Conservation (phyloP, 768 basidiomycete species). For the Termitomyces sp. region DNA sequence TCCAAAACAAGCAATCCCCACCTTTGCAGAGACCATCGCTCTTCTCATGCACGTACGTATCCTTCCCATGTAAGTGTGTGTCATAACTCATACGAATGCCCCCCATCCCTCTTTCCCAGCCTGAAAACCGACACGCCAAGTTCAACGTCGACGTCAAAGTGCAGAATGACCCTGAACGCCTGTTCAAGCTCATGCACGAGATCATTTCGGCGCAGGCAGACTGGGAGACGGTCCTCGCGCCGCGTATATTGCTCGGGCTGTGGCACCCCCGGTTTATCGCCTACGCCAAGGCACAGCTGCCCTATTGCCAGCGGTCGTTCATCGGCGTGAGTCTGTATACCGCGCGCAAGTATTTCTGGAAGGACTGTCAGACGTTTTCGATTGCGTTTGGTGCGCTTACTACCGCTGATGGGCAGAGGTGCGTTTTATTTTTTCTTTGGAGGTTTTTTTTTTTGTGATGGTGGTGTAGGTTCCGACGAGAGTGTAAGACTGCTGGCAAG, state of each 20-base stretch:
- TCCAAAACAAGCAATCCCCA: slow-evolving; percentile 85
- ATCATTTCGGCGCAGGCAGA: slow-evolving; percentile 56
- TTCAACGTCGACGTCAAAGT: slow-evolving; percentile 93
- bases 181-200: slow-evolving; percentile 75
- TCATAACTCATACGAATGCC: neutral
- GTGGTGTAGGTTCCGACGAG: slow-evolving; percentile 60
- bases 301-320: slow-evolving; percentile 80
- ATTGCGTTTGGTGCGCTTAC: slow-evolving; percentile 72
- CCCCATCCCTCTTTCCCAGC: slow-evolving; percentile 29
- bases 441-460: too few relatives aligned
- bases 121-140: slow-evolving; percentile 69
- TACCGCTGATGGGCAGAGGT: slow-evolving; percentile 69
- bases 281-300: slow-evolving; percentile 68
- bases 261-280: slow-evolving; percentile 91
- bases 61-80: too few relatives aligned
- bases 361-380: slow-evolving; percentile 80
- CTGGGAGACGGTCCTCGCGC: slow-evolving; percentile 75
- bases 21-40: slow-evolving; percentile 76
- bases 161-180: slow-evolving; percentile 83
- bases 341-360: slow-evolving; percentile 87
- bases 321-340: slow-evolving; percentile 71
- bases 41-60: slow-evolving; percentile 32
- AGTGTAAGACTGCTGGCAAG: slow-evolving; percentile 78
- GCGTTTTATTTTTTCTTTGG: slow-evolving; percentile 20
- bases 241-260: slow-evolving; percentile 74